Base-by-base conservation (phyloP, 108 stramenopile species). In the Stephanodiscus triporus region DNA sequence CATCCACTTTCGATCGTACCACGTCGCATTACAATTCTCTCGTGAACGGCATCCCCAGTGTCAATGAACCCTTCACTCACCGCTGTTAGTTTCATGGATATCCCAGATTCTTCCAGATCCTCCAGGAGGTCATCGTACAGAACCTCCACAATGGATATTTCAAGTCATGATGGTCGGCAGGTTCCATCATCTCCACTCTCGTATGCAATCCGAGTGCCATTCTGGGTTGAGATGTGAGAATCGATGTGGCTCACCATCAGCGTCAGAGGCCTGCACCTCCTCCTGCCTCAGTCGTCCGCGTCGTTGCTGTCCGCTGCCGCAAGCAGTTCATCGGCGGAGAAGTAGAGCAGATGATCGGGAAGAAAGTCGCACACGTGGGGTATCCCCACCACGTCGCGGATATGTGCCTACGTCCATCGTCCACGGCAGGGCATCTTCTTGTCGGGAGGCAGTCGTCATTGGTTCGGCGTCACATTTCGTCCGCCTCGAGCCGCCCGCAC, bases 171-270 rank as follows among this genome's bases (percentile, higher is more conserved):
- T 75, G 50, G 9, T 87, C 26, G 22, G 65, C 40, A 2, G 93
- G 43, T 34, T 75, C 11, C 77, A 68, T 11, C 89, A 85, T 45
- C 97, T 82, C 97, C 97, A 97, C 14, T 72, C 71, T 8, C 89
- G 85, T 23, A 97, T 88, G 38, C 94, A 91, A 24, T 91, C 88
- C n/a, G 96, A 80, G 80, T 97, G 95, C 43, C 82, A 14, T 43
- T 43, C 49, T 83, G 82, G n/a, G 65, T 54, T 24, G 38, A 19
- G 8, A 19, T 26, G 19, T 70, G 37, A 6, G 66, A 61, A 54
- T 85, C 81, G 42, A 85, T 72, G 47, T 73, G 70, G 61, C 73
- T 62, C 30, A 79, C 63, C 7, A 81, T 85, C 29, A 83, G 75
- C 11, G 60, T 63, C 48, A 62, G 19, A 13, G 69, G 76, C 19